Conservation (phyloP, 805 yeast genomes). For the Saturnispora halmiae region DNA sequence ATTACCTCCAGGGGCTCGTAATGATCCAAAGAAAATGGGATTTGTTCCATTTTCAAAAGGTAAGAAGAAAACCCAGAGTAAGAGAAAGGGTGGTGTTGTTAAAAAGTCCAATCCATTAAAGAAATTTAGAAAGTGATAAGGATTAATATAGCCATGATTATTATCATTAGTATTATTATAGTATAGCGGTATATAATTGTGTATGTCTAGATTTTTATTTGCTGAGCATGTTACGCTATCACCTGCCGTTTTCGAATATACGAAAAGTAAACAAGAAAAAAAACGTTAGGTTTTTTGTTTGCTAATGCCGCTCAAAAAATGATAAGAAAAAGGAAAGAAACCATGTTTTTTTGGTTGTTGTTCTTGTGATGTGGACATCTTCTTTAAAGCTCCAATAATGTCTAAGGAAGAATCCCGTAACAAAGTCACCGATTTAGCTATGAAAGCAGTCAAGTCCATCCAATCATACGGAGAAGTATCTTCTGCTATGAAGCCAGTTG, state of each 20-base stretch:
- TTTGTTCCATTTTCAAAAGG: constrained; percentile 56
- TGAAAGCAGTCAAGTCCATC: constrained; percentile 8
- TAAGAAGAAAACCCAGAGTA: constrained; percentile 28
- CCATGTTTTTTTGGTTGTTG: too few species aligned
- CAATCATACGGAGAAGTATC: constrained; percentile 10
- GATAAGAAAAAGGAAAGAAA: too few species aligned
- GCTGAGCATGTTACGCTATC: neutral
- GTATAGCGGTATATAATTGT: too few species aligned
- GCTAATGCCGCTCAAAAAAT: constrained; percentile 3
- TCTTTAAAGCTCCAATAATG: too few species aligned
- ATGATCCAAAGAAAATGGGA: constrained; percentile 46
- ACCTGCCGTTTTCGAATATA: neutral
- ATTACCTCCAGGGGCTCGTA: constrained; percentile 69
- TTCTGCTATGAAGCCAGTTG: constrained; percentile 7
- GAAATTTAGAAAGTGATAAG: constrained; percentile 27
- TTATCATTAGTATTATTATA: too few species aligned
- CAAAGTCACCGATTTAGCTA: constrained; percentile 3
- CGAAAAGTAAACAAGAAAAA: neutral
- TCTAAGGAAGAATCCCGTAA: too few species aligned
- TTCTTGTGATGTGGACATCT: too few species aligned
- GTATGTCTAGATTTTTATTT: too few species aligned
- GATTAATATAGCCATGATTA: too few species aligned
- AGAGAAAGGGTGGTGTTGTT: constrained; percentile 22
- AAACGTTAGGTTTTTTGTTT: neutral
- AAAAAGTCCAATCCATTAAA: constrained; percentile 48